Evolutionary conservation across 495 filamentous ascomycete genomes (phyloP).

Genomic region (Lasiosphaeris hirsuta): DNA sequence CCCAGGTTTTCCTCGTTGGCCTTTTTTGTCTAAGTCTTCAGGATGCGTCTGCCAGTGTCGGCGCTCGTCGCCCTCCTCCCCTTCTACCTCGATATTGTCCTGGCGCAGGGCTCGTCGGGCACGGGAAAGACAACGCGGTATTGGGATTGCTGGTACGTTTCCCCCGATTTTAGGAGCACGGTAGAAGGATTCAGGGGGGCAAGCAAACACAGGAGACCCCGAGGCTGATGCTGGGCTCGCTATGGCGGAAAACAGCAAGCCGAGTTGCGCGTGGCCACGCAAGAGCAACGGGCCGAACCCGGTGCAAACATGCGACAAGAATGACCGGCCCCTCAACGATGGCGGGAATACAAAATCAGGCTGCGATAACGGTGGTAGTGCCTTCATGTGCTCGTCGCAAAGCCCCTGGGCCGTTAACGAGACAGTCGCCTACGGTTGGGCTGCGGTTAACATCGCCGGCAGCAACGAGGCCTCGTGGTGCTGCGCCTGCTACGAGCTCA

Average conservation of each 20-base stretch:
- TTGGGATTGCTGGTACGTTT: constrained; percentile 60
- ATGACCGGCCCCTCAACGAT: constrained; percentile 52
- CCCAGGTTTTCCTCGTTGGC: neutral
- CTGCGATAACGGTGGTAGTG: constrained; percentile 52
- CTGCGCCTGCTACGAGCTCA: constrained; percentile 66
- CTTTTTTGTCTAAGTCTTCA: neutral
- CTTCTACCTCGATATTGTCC: constrained; percentile 17
- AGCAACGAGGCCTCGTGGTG: constrained; percentile 57
- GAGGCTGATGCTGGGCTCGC: neutral
- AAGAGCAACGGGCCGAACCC: constrained; percentile 47
- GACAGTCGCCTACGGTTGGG: constrained; percentile 58
- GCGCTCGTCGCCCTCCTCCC: constrained; percentile 23
- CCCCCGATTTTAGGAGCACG: neutral
- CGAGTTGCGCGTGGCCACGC: constrained; percentile 59
- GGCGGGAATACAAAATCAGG: constrained; percentile 42
- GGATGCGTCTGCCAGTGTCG: constrained; percentile 26
- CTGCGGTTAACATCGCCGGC: constrained; percentile 54
- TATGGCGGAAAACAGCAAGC: constrained; percentile 40
- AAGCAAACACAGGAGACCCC: too few species aligned
- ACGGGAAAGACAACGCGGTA: constrained; percentile 59
- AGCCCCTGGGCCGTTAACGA: constrained; percentile 61
- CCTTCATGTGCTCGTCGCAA: constrained; percentile 63
- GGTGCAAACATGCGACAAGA: constrained; percentile 55
- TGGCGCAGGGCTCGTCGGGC: constrained; percentile 32
- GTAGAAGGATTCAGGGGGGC: too few species aligned